phyloP scores from a whole-genome alignment of 1,284 basidiomycete species.

The Leccinum subspadiceum region DNA sequence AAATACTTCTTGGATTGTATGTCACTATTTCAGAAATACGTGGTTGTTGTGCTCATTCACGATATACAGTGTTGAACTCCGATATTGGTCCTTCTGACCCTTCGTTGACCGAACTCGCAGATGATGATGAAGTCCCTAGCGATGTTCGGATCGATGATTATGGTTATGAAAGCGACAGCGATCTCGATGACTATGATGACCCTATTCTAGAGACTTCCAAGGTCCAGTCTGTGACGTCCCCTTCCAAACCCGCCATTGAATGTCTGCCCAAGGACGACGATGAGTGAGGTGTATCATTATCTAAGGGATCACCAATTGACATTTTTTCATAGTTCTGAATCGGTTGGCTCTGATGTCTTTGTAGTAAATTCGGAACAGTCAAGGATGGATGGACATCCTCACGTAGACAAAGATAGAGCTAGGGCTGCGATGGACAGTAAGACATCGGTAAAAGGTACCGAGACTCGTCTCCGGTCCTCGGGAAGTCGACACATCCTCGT shows the following conservation, averaged over 20 bases:
- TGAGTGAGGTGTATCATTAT: constrained; percentile 3
- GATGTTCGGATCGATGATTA: neutral
- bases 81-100: constrained; percentile 12
- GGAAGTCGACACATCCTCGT: neutral
- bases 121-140: constrained; percentile 12
- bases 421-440: neutral
- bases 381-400: neutral
- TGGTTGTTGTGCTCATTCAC: neutral
- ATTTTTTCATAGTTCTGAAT: neutral
- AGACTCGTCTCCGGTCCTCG: neutral
- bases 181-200: constrained; percentile 23
- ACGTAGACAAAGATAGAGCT: neutral
- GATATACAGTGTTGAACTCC: constrained; percentile 19
- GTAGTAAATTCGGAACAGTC: constrained; percentile 21
- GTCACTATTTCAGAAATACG: neutral
- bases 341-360: neutral
- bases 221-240: neutral
- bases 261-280: constrained; percentile 7
- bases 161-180: constrained; percentile 29
- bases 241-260: neutral
- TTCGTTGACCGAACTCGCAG: constrained; percentile 18
- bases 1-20: neutral
- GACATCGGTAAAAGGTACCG: neutral
- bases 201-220: neutral
- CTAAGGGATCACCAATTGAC: neutral